A percentile compares a stretch with the other conserved stretches of the same genome.
phyloP scores from a whole-genome alignment of 345 rosid species.

The Kandelia obovata region DNA sequence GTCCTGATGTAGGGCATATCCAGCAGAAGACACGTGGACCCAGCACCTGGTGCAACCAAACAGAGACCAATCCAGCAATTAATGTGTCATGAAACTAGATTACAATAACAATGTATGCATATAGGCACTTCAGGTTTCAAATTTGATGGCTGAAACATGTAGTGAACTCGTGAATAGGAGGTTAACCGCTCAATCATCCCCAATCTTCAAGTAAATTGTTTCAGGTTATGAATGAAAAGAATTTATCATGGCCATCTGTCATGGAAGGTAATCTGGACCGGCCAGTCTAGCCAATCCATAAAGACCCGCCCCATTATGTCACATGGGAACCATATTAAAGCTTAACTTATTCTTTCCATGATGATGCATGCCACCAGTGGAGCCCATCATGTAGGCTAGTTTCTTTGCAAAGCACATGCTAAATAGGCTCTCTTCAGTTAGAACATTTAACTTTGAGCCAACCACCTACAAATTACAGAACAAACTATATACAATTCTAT shows the following conservation, averaged over 20 bases:
- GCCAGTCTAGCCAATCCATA: neutral
- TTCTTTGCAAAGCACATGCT: too few relatives aligned
- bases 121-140: too few relatives aligned
- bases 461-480: neutral
- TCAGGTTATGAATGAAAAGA: too few relatives aligned
- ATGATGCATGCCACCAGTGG: neutral
- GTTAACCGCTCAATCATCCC: too few relatives aligned
- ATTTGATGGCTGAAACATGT: too few relatives aligned
- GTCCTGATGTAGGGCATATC: conserved; percentile 65
- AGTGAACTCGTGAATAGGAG: too few relatives aligned
- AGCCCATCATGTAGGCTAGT: neutral
- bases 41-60: conserved; percentile 50
- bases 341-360: neutral
- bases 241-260: too few relatives aligned
- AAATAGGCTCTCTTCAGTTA: too few relatives aligned
- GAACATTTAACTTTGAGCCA: too few relatives aligned
- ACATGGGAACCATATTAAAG: neutral
- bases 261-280: neutral
- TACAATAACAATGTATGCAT: too few relatives aligned
- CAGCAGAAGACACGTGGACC: conserved; percentile 74
- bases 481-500: too few relatives aligned
- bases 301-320: neutral
- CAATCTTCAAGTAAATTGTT: too few relatives aligned
- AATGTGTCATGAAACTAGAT: neutral
- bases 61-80: neutral